phyloP scores from a whole-genome alignment of 179 eudicot species.

The Beta macrorhiza region DNA sequence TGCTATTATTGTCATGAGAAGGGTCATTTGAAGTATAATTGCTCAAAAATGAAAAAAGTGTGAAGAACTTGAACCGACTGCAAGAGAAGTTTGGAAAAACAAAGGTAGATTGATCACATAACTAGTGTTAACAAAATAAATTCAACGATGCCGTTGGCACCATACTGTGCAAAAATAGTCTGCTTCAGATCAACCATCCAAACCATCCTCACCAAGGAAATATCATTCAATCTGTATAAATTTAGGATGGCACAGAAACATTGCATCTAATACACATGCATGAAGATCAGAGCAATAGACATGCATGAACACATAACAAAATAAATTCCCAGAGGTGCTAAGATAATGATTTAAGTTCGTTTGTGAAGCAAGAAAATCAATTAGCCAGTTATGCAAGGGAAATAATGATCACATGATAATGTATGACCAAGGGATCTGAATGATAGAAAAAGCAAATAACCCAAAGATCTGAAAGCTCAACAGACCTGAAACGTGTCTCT shows the following conservation, averaged over 20 bases:
- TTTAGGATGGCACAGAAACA: not conserved
- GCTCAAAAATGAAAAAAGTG: not conserved
- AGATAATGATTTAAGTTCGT: not conserved
- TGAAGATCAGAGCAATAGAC: not conserved
- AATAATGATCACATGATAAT: not conserved
- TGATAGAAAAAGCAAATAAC: not conserved
- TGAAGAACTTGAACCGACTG: not conserved
- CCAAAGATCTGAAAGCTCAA: not conserved
- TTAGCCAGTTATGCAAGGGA: not conserved
- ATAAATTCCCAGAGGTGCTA: not conserved
- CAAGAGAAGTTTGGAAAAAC: not conserved
- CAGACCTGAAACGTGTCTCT: slow-evolving; percentile 85
- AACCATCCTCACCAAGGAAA: not conserved
- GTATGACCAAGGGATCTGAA: not conserved
- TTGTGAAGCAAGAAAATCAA: not conserved
- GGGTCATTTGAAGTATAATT: not conserved
- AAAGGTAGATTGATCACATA: not conserved
- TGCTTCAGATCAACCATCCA: not conserved
- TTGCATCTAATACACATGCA: not conserved
- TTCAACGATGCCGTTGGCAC: not conserved
- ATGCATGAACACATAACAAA: not conserved
- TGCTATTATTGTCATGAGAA: slow-evolving; percentile 10
- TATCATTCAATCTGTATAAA: not conserved
- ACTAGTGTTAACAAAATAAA: too few species aligned
- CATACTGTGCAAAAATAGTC: not conserved